Evolutionary conservation across 768 basidiomycete species (phyloP).

Genomic region (Boletus rufocinnamomeus): DNA sequence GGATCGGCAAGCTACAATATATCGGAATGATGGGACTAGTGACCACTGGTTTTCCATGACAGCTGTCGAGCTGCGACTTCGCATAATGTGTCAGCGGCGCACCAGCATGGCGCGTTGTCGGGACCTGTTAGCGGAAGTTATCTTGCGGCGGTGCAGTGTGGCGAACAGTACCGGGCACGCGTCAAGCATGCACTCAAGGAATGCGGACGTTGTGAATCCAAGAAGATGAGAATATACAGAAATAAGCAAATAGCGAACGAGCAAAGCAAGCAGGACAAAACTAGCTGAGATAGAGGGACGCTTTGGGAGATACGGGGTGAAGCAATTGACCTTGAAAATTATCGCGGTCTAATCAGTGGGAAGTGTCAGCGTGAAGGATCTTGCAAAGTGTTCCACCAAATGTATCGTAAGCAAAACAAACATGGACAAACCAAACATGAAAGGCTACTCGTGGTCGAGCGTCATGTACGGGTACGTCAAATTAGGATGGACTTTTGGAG

Average conservation of each 20-base stretch:
- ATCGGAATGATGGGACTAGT: slow-evolving; percentile 6
- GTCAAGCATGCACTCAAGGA: slow-evolving; percentile 22
- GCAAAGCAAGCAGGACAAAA: slow-evolving; percentile 24
- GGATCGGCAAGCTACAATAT: slow-evolving; percentile 1
- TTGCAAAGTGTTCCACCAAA: slow-evolving; percentile 17
- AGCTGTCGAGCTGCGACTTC: slow-evolving; percentile 1
- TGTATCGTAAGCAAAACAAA: slow-evolving; percentile 21
- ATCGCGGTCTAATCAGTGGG: slow-evolving; percentile 6
- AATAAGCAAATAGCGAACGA: slow-evolving; percentile 18
- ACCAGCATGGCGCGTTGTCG: background rate
- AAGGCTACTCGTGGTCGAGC: slow-evolving; percentile 43
- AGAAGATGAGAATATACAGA: slow-evolving; percentile 18
- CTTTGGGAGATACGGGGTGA: slow-evolving; percentile 6
- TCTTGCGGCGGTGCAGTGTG: slow-evolving; percentile 14
- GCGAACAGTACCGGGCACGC: slow-evolving; percentile 21
- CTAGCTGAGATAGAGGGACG: slow-evolving; percentile 19
- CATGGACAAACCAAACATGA: slow-evolving; percentile 18
- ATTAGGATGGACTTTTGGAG: slow-evolving; percentile 43
- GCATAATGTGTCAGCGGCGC: slow-evolving; percentile 1
- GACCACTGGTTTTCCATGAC: slow-evolving; percentile 1
- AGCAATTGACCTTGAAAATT: slow-evolving; percentile 11
- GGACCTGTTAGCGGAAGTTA: slow-evolving; percentile 15
- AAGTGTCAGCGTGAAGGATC: slow-evolving; percentile 16
- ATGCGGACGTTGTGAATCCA: slow-evolving; percentile 13
- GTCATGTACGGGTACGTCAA: slow-evolving; percentile 61